Evolutionary conservation across 1,284 basidiomycete genomes (phyloP).

Genomic region (Neolentinus lepideus): DNA sequence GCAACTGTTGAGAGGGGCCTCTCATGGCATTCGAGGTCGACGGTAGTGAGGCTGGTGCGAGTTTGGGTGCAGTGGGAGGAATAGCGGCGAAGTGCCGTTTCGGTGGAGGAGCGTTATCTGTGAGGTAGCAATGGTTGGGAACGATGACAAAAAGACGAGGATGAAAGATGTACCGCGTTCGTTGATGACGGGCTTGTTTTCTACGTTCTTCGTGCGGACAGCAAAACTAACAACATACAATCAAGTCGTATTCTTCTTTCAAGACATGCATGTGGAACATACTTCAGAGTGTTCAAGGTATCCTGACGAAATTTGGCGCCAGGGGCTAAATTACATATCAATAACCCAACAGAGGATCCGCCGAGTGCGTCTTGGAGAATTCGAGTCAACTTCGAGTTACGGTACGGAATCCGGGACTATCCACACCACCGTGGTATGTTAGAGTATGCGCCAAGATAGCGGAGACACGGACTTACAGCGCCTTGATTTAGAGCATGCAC

Average conservation of each 20-base stretch:
- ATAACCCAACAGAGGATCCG: conserved; percentile 64
- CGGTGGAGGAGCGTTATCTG: conserved; percentile 47
- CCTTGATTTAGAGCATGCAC: conserved; percentile 76
- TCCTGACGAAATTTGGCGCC: conserved; percentile 74
- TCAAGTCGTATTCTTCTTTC: background rate
- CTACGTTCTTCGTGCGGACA: conserved; percentile 70
- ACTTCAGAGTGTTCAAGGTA: conserved; percentile 82
- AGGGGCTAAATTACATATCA: conserved; percentile 82
- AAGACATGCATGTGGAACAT: conserved; percentile 12
- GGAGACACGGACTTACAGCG: conserved; percentile 39
- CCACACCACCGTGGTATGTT: too few species aligned
- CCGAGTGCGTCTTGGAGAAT: conserved; percentile 82
- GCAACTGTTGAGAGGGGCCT: conserved; percentile 14
- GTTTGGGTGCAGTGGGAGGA: conserved; percentile 37
- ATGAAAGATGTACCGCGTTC: conserved; percentile 71
- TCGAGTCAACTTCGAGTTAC: conserved; percentile 77
- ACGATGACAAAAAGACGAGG: too few species aligned
- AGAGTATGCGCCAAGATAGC: too few species aligned
- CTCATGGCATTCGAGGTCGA: conserved; percentile 7
- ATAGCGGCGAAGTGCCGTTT: conserved; percentile 59
- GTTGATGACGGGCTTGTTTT: conserved; percentile 71
- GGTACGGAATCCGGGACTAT: conserved; percentile 73
- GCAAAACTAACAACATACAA: conserved; percentile 50
- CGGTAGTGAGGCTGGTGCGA: conserved; percentile 32
- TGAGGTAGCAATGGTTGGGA: too few species aligned